Conservation (phyloP, 1,139 yeast genomes). For the Blastobotrys serpentis region DNA sequence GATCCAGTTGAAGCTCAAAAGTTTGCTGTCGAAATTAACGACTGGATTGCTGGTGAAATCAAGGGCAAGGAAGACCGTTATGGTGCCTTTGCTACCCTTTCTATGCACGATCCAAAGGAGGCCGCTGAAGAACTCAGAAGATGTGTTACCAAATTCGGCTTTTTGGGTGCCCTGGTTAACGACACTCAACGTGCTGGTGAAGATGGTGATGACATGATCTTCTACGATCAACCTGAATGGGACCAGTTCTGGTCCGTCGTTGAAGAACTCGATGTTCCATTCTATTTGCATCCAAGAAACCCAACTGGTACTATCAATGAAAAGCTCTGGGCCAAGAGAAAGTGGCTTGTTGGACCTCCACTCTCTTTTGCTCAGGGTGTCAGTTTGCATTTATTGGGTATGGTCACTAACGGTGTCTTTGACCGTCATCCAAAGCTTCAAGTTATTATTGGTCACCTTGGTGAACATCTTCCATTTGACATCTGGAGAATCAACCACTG, state of each 20-base stretch:
- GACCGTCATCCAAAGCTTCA: slow-evolving; percentile 17
- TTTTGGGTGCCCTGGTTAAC: slow-evolving; percentile 14
- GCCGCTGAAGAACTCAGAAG: slow-evolving; percentile 14
- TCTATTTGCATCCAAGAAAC: slow-evolving; percentile 16
- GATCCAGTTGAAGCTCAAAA: slow-evolving; percentile 17
- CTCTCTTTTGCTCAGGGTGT: slow-evolving; percentile 16
- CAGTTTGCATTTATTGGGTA: slow-evolving; percentile 15
- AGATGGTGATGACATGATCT: slow-evolving; percentile 14
- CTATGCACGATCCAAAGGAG: slow-evolving; percentile 16
- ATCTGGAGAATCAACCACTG: slow-evolving; percentile 17
- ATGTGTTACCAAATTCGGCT: slow-evolving; percentile 13
- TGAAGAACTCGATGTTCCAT: slow-evolving; percentile 16
- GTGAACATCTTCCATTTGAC: slow-evolving; percentile 16
- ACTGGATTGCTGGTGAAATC: slow-evolving; percentile 14
- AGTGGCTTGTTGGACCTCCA: slow-evolving; percentile 17
- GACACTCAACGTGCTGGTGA: slow-evolving; percentile 16
- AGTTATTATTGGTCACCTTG: slow-evolving; percentile 14
- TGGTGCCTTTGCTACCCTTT: slow-evolving; percentile 17
- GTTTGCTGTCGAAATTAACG: slow-evolving; percentile 15
- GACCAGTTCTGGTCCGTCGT: slow-evolving; percentile 15
- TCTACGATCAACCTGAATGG: slow-evolving; percentile 18
- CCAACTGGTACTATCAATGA: slow-evolving; percentile 16
- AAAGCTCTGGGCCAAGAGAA: slow-evolving; percentile 14
- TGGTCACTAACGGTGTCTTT: slow-evolving; percentile 17
- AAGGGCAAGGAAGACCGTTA: slow-evolving; percentile 16